Evolutionary conservation across 805 yeast species (phyloP), one percentile per base, ranked within the genome.

Genomic region (Myxozyma neotropica): DNA sequence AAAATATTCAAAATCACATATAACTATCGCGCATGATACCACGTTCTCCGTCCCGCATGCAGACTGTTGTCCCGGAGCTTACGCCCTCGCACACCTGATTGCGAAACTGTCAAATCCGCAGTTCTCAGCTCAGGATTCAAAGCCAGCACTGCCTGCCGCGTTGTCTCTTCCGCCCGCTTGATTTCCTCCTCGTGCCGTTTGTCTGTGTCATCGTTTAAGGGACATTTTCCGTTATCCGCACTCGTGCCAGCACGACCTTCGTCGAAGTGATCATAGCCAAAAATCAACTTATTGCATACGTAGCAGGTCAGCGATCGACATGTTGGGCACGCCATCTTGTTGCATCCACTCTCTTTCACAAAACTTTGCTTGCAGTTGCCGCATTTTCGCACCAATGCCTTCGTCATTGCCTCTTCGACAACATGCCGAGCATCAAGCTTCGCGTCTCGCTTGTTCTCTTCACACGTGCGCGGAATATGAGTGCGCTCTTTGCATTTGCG

Each of bases 371-470:
- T 15, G 44, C 57, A 53, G 21, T 23, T 4, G n/a, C 12, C 27
- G 38, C 57, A 53, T 2, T 17, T 36, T 12, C 57, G 50, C 12
- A 53, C 23, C 2, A 53, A 24, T 17, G 57, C 57, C 19, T 33
- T 24, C 15, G 57, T 33, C 57, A 53, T 53, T n/a, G 57, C 57
- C 24, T 53, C 57, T 24, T 53, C 57, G 17, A 53, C 44, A 24
- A 27, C 12, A 13, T 44, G 57, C 8, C 51, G 42, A 12, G 51
- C 57, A 10, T 38, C 21, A 33, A 15, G 21, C 23, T 19, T 35
- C 4, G 43, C 21, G 10, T 10, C 3, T 19, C 17, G 17, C n/a
- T 17, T 38, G 4, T 7, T 2, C 21, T 38, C 43, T 38, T 38
- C 43, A 17, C 43, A 38, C 21, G 43, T 15, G 12, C 10, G 17